Evolutionary conservation across 108 stramenopile genomes (phyloP).

Genomic region (Asterionellopsis glacialis): DNA sequence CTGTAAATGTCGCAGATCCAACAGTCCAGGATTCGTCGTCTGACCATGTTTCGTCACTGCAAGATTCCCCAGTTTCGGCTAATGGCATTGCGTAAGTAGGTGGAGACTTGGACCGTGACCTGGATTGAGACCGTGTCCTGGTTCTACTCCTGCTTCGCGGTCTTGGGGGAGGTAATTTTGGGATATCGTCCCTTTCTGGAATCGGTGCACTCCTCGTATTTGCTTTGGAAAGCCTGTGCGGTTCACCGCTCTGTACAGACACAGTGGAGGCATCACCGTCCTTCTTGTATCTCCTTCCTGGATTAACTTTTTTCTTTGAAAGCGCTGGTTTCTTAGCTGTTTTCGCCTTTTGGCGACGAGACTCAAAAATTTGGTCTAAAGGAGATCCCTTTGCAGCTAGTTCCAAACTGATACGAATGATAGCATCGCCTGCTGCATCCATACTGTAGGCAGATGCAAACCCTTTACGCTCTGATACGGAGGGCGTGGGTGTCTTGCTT

Average conservation of each 20-base stretch:
- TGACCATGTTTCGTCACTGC: too few relatives aligned
- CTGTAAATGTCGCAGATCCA: too few relatives aligned
- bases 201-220: background rate
- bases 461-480: slow-evolving; percentile 2
- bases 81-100: too few relatives aligned
- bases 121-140: too few relatives aligned
- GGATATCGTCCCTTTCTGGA: background rate
- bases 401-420: slow-evolving; percentile 13
- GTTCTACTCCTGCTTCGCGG: too few relatives aligned
- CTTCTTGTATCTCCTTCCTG: background rate
- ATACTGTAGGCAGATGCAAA: slow-evolving; percentile 23
- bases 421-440: slow-evolving; percentile 27
- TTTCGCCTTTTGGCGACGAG: background rate
- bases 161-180: too few relatives aligned
- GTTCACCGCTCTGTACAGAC: too few relatives aligned
- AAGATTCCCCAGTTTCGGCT: too few relatives aligned
- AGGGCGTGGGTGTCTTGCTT: background rate
- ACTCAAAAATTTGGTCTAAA: background rate
- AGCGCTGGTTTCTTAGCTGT: background rate
- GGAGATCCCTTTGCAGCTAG: slow-evolving; percentile 1
- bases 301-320: slow-evolving; percentile 1
- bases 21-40: too few relatives aligned
- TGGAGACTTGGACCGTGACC: too few relatives aligned
- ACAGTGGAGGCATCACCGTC: too few relatives aligned
- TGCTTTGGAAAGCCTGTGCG: background rate